Percentiles rank a stretch among this genome's conserved stretches.
Conservation (phyloP, 1,139 yeast species). For the Meyerozyma carpophila region DNA sequence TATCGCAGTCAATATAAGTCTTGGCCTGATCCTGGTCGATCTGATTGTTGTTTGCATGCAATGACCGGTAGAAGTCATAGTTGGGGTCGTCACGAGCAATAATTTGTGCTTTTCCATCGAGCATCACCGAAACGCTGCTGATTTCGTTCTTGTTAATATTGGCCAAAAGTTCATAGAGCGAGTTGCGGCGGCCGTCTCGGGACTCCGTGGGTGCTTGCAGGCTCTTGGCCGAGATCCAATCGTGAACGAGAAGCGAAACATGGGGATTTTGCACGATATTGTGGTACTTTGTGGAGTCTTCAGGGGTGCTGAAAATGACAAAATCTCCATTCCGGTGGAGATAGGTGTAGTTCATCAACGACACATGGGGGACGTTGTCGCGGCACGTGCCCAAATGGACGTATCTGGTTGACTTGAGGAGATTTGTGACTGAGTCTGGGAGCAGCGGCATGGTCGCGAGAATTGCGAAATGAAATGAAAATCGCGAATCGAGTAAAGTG, state of each 20-base stretch:
- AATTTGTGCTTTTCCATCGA: slow-evolving; percentile 64
- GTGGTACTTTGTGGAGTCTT: slow-evolving; percentile 61
- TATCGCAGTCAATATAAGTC: slow-evolving; percentile 45
- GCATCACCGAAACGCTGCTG: slow-evolving; percentile 72
- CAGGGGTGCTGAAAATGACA: slow-evolving; percentile 66
- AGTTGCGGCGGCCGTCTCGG: slow-evolving; percentile 26
- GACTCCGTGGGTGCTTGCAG: not conserved
- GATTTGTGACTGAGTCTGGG: slow-evolving; percentile 51
- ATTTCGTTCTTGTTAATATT: slow-evolving; percentile 71
- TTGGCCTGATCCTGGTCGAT: slow-evolving; percentile 66
- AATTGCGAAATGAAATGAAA: too few species aligned
- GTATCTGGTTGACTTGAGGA: slow-evolving; percentile 56
- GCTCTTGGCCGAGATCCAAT: slow-evolving; percentile 65
- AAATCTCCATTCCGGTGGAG: slow-evolving; percentile 38
- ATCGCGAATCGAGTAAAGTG: too few species aligned
- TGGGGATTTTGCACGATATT: slow-evolving; percentile 64
- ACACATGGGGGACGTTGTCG: slow-evolving; percentile 70
- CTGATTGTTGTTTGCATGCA: slow-evolving; percentile 55
- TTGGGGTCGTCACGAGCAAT: slow-evolving; percentile 30
- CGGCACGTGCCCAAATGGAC: slow-evolving; percentile 79
- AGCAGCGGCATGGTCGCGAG: not conserved
- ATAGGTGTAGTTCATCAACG: slow-evolving; percentile 83
- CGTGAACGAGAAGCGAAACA: slow-evolving; percentile 79
- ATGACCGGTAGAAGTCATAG: slow-evolving; percentile 51
- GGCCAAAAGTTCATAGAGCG: slow-evolving; percentile 59